phyloP scores from a whole-genome alignment of 2,329 filamentous ascomycete species.

The Fonsecaea monophora region DNA sequence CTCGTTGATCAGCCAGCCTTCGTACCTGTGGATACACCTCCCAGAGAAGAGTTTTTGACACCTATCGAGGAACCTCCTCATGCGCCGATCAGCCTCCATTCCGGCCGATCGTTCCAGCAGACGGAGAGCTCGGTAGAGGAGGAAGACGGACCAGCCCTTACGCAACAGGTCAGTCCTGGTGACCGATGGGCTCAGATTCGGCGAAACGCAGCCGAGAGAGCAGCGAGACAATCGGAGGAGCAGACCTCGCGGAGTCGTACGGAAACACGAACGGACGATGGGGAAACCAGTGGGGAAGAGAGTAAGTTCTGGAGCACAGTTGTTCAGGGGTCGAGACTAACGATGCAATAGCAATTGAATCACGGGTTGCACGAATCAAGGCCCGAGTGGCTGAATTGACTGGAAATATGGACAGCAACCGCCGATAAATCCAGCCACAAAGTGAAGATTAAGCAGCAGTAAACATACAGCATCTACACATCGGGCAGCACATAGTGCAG shows the following conservation, averaged over 20 bases:
- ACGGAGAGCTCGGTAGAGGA: constrained; percentile 31
- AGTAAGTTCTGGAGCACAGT: constrained; percentile 64
- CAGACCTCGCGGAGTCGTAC: constrained; percentile 57
- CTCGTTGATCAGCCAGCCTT: constrained; percentile 86
- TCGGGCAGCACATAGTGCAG: constrained; percentile 11
- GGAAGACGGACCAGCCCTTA: constrained; percentile 39
- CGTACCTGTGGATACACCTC: constrained; percentile 64
- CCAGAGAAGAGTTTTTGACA: constrained; percentile 35
- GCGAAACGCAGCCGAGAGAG: constrained; percentile 88
- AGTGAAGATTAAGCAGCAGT: not conserved
- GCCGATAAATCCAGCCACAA: constrained; percentile 31
- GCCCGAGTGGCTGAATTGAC: constrained; percentile 94
- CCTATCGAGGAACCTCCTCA: constrained; percentile 37
- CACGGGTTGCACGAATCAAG: constrained; percentile 95
- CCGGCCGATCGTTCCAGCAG: constrained; percentile 24
- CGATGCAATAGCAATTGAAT: constrained; percentile 80
- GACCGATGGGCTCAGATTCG: constrained; percentile 97
- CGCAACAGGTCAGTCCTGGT: constrained; percentile 50
- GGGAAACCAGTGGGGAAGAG: constrained; percentile 94
- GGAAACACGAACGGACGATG: constrained; percentile 71
- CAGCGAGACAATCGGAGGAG: constrained; percentile 71
- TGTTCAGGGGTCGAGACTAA: constrained; percentile 39
- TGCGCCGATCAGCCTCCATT: constrained; percentile 35
- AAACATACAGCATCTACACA: not conserved
- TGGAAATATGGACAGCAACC: constrained; percentile 72